Base-by-base conservation (phyloP, 768 basidiomycete genomes). In the Floccularia luteovirens region DNA sequence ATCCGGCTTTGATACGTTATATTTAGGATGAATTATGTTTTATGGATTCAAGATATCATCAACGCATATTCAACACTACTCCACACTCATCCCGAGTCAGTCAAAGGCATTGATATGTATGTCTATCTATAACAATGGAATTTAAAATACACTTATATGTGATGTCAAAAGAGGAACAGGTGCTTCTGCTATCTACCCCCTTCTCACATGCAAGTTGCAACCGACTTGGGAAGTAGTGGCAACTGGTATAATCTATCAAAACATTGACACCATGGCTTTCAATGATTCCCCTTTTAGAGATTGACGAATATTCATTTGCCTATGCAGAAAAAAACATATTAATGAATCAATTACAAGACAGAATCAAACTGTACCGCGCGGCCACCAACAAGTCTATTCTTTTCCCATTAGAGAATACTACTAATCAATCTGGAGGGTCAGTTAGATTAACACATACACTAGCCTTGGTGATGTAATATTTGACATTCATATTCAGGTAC, bases 11-110 rank as follows among this genome's bases (percentile, higher is more conserved):
- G n/a, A n/a, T n/a, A n/a, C n/a, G n/a, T n/a, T n/a, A n/a, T n/a
- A n/a, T n/a, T n/a, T n/a, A 90, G 91, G 49, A 57, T 93, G 31
- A 91, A 96, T 56, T 96, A 96, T 50, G 65, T 94, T 4, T 69
- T 91, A 4, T 89, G 87, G 87, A 63, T 90, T 17, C 78, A 89
- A 60, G 84, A 90, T 50, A 67, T 90, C 34, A 44, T 83, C 4
- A 46, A 54, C 16, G 60, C 61, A 3, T 54, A 63, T 23, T 36
- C 44, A 38, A 36, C 50, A 16, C 37, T 36, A 17, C 43, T 52
- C 1, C 24, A 51, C 12, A 24, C 41, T 4, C 45, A 44, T 10
- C 24, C 39, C 10, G 38, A 25, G 0, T 39, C 43, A 7, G 54
- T 82, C 11, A 59, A 57, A 5, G 85, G 80, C 0, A 55, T 88